Evolutionary conservation across 768 basidiomycete species (phyloP).

Genomic region (Boletus pseudopeckii): DNA sequence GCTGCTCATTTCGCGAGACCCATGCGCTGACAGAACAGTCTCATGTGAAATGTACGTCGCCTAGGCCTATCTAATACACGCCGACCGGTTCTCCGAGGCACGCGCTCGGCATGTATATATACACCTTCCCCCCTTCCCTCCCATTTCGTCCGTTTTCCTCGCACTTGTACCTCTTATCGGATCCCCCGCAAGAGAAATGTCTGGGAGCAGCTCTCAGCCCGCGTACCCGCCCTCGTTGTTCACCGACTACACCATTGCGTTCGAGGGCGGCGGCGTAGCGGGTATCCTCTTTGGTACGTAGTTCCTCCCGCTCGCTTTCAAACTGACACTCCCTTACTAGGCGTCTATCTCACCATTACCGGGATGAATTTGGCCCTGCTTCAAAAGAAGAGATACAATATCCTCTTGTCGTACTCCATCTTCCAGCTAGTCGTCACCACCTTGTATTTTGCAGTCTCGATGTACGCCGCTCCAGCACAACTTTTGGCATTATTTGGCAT

Average conservation of each 20-base stretch:
- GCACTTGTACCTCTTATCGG: neutral
- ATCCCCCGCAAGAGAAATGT: conserved; percentile 9
- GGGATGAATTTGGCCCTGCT: conserved; percentile 14
- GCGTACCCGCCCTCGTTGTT: conserved; percentile 10
- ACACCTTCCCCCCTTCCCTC: neutral
- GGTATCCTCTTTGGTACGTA: conserved; percentile 18
- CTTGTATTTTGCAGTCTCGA: conserved; percentile 17
- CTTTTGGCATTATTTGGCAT: conserved; percentile 11
- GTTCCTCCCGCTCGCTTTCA: too few relatives aligned
- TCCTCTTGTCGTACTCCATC: conserved; percentile 12
- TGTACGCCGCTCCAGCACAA: conserved; percentile 17
- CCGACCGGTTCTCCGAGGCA: neutral
- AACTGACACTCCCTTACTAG: neutral
- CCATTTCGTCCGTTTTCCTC: neutral
- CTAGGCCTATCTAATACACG: too few relatives aligned
- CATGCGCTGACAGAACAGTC: too few relatives aligned
- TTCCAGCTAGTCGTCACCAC: conserved; percentile 19
- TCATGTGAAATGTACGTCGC: too few relatives aligned
- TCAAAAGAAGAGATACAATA: conserved; percentile 11
- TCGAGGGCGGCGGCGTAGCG: conserved; percentile 20
- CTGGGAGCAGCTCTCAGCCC: conserved; percentile 5
- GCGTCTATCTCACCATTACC: conserved; percentile 14
- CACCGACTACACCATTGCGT: conserved; percentile 19
- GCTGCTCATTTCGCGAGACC: too few relatives aligned
- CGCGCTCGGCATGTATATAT: conserved; percentile 9